Base-by-base conservation (phyloP, 2,329 filamentous ascomycete species). In the Ciborinia camelliae region DNA sequence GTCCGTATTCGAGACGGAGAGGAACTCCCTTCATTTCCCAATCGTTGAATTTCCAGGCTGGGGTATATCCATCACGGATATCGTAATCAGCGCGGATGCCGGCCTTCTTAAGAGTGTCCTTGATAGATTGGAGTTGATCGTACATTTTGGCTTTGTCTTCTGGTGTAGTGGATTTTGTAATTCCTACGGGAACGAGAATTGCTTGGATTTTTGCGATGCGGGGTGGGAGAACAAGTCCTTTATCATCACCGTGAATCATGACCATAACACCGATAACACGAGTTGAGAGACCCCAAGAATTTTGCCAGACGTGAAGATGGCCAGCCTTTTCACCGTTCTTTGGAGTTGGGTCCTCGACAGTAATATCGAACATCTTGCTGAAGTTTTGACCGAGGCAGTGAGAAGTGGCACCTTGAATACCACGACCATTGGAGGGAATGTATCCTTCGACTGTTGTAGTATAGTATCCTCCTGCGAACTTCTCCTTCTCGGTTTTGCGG, bases 351-450 rank as follows among this genome's bases (percentile, higher is more conserved):
- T 99, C 93, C 78, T 99, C 94, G 37, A 99, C 92, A 0, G 90
- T 96, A 77, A 99, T 98, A 77, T 95, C 90, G 77, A 98, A 99
- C 93, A 99, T 99, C 80, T 96, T 97, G 77, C 90, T 93, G 80
- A 99, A 99, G 81, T 99, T 97, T 80, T 99, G 95, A 62, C 95
- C 95, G 10, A 99, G 84, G 73, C 77, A 77, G 81, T 99, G 95
- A 61, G 92, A 97, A 48, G 95, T 99, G 62, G 88, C 95, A 70
- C 93, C 95, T 80, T 99, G 95, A 67, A 99, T 98, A 77, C 95
- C 95, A 76, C 95, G 90, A 30, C 95, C 95, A 69, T 96, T 98
- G 68, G 92, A 88, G 43, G 95, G 93, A 71, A 99, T 97, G 77
- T 97, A 99, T 41, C 92, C 95, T 80, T 99, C 95, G 55, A 96